Evolutionary conservation across 2,329 filamentous ascomycete species (phyloP).

Genomic region (Aspergillus sp.): DNA sequence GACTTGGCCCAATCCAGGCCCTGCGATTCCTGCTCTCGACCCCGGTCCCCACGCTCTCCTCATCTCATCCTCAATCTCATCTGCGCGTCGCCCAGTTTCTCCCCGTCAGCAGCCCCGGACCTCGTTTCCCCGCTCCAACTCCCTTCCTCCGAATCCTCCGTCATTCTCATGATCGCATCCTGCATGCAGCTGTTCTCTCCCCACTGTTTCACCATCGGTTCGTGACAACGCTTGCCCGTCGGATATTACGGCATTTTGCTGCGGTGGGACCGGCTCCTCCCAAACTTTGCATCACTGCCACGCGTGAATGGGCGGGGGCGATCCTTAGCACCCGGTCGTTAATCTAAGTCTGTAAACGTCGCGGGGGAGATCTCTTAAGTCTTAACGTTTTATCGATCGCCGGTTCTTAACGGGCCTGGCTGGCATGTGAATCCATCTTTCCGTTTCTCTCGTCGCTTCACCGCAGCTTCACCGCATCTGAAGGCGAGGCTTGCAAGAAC

Average conservation of each 20-base stretch:
- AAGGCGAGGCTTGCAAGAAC: neutral
- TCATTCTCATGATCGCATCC: neutral
- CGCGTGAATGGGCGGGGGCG: constrained; percentile 7
- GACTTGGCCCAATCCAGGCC: neutral
- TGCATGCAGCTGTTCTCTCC: neutral
- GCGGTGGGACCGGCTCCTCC: too few relatives aligned
- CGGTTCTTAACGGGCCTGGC: neutral
- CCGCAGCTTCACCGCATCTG: neutral
- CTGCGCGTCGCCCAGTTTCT: neutral
- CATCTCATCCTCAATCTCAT: neutral
- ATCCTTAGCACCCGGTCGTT: neutral
- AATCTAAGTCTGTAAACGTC: constrained; percentile 3
- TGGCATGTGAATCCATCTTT: constrained; percentile 6
- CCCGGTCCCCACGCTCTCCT: neutral
- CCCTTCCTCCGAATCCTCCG: neutral
- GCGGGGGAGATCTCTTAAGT: constrained; percentile 3
- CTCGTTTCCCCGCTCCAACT: constrained; percentile 5
- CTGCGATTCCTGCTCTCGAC: neutral
- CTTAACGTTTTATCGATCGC: constrained; percentile 1
- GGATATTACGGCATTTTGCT: neutral
- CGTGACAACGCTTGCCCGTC: neutral
- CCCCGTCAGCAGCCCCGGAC: neutral
- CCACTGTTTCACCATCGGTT: neutral
- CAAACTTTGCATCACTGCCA: neutral
- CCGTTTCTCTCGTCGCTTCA: neutral